Conservation (phyloP, 768 basidiomycete genomes). For the Tephrocybe sp. region DNA sequence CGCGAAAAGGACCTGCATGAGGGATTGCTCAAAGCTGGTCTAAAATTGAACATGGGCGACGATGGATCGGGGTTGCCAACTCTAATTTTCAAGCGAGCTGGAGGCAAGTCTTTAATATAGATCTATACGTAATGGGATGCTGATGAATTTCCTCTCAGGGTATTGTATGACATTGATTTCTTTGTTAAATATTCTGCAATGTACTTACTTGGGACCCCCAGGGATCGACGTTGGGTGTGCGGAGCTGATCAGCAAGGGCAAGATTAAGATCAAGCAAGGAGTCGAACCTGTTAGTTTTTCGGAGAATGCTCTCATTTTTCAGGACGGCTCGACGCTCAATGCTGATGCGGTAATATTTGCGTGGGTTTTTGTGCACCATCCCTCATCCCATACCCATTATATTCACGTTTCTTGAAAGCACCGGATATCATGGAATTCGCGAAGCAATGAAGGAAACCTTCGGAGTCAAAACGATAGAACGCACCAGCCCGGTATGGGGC, state of each 20-base stretch:
- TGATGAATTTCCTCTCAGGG: constrained; percentile 2
- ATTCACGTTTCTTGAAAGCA: constrained; percentile 7
- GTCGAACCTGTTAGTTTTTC: constrained; percentile 36
- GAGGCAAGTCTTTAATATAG: constrained; percentile 24
- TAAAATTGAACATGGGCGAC: constrained; percentile 33
- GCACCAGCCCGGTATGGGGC: constrained; percentile 33
- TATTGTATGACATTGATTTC: constrained; percentile 8
- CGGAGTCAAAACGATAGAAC: constrained; percentile 31
- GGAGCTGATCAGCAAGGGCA: constrained; percentile 49
- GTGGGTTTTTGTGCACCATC: constrained; percentile 15
- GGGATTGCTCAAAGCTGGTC: constrained; percentile 32
- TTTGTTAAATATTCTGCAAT: not conserved
- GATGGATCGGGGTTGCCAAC: constrained; percentile 29
- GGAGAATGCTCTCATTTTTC: constrained; percentile 32
- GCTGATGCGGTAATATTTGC: constrained; percentile 49
- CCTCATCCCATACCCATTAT: not conserved
- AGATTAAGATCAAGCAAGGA: constrained; percentile 59
- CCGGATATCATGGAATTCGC: constrained; percentile 28
- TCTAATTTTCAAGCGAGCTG: constrained; percentile 26
- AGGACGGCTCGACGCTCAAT: constrained; percentile 34
- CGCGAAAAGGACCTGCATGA: constrained; percentile 32
- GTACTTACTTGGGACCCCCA: constrained; percentile 6
- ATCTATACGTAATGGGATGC: not conserved
- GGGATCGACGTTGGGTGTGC: constrained; percentile 47
- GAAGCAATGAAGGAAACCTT: constrained; percentile 30